Percentiles rank a stretch among this genome's conserved stretches.
Evolutionary conservation across 2,329 filamentous ascomycete species (phyloP).

Genomic region (Aspergillus calidoustus): DNA sequence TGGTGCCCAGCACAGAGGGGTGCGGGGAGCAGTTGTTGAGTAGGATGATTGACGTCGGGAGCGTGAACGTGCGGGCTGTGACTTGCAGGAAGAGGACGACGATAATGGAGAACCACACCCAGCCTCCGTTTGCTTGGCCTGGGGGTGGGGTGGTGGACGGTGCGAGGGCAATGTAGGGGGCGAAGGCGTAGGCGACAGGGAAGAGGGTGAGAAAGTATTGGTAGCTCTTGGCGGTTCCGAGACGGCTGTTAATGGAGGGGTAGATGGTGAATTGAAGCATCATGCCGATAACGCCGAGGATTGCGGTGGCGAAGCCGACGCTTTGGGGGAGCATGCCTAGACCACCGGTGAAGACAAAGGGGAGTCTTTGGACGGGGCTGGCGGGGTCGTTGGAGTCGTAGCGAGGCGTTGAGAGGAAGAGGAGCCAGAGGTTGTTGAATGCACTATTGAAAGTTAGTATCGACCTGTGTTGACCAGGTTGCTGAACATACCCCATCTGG

Average conservation of each 20-base stretch:
- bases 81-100: constrained; percentile 71
- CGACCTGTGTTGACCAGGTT: neutral
- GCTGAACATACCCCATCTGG: constrained; percentile 58
- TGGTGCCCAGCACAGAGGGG: constrained; percentile 62
- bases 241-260: constrained; percentile 66
- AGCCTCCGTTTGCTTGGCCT: constrained; percentile 43
- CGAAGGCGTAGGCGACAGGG: constrained; percentile 71
- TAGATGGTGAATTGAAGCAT: constrained; percentile 72
- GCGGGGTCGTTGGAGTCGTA: constrained; percentile 48
- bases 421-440: constrained; percentile 76
- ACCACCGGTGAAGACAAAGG: constrained; percentile 69
- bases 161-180: constrained; percentile 72
- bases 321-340: constrained; percentile 71
- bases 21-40: constrained; percentile 66
- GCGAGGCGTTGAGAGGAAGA: constrained; percentile 76
- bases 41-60: constrained; percentile 63
- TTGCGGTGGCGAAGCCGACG: constrained; percentile 75
- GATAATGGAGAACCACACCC: constrained; percentile 69
- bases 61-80: constrained; percentile 70
- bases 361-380: constrained; percentile 51
- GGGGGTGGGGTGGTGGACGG: constrained; percentile 57
- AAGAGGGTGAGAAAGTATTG: constrained; percentile 70
- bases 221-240: constrained; percentile 72
- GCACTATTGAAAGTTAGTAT: constrained; percentile 53
- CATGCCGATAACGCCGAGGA: constrained; percentile 75